Conservation (phyloP, 1,284 basidiomycete genomes). For the Volvariella volvacea region DNA sequence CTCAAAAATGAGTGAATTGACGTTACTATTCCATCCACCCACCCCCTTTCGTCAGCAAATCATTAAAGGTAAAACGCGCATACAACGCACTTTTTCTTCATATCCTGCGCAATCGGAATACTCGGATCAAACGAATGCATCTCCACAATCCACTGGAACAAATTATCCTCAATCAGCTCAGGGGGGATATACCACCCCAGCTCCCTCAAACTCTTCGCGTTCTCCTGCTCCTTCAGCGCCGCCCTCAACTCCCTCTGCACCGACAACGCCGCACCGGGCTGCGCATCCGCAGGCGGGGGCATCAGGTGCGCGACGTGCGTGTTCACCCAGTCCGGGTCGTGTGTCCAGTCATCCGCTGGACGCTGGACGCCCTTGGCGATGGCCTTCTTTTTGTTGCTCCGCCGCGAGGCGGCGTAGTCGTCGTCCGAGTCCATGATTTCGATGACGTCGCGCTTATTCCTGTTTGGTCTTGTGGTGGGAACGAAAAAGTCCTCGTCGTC, state of each 20-base stretch:
- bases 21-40: conserved; percentile 20
- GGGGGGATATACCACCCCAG: conserved; percentile 60
- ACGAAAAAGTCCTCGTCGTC: conserved; percentile 18
- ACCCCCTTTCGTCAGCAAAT: conserved; percentile 1
- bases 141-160: conserved; percentile 65
- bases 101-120: conserved; percentile 48
- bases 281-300: conserved; percentile 47
- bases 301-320: conserved; percentile 36
- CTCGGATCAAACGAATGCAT: conserved; percentile 55
- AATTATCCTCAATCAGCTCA: conserved; percentile 51
- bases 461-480: conserved; percentile 10
- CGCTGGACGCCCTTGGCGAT: conserved; percentile 9
- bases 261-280: conserved; percentile 41
- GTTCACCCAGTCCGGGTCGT: conserved; percentile 43
- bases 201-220: conserved; percentile 36
- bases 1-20: conserved; percentile 60
- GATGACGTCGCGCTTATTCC: conserved; percentile 12
- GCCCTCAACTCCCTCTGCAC: conserved; percentile 47
- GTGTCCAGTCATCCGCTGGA: conserved; percentile 42
- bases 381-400: conserved; percentile 12
- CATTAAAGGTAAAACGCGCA: conserved; percentile 3
- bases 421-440: conserved; percentile 12
- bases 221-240: conserved; percentile 51
- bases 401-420: conserved; percentile 14
- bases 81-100: conserved; percentile 38